Evolutionary conservation across 371 early-diverging fungal genomes (phyloP), one percentile per base, ranked within the genome.

Genomic region (Rhizopus delemar): DNA sequence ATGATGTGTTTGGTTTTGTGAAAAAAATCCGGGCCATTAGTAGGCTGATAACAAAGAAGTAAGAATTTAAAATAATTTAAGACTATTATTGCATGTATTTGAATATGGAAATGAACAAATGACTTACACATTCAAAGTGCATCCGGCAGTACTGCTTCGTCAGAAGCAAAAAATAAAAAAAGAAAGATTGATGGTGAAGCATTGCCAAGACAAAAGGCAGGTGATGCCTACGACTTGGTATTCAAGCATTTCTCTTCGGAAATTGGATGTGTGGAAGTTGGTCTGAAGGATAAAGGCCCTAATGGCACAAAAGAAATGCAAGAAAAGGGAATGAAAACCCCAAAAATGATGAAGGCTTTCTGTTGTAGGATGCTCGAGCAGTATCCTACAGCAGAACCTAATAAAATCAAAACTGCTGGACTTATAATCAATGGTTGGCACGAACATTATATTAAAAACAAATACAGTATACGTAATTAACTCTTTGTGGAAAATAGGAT

Each of bases 271-370:
- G 29, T 59, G 13, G 59, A 59, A 28, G 51, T 59, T 33, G 52
- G 52, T 35, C 33, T 59, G 41, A 34, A 31, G 28, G 45, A 52
- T 31, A 22, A 59, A 34, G 51, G 59, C 6, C 16, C 35, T 33
- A 41, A 52, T 52, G 46, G 52, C 5, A 59, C 59, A 41, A 59
- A 50, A 33, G 41, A 57, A 41, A 50, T 57, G 15, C 48, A 57
- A 48, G 59, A 59, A 36, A 16, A 12, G 13, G 34, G 11, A 13
- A 16, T 59, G 16, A 59, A 52, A 35, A 29, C 7, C 6, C 49
- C 57, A 9, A 53, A 6, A 31, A 41, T 60, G 49, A 41, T 60
- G 54, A 33, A 36, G 22, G 51, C 45, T 45, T 57, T 57, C 35
- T 57, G 51, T 12, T 36, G 16, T 31, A 38, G 50, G 6, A 48